These are phyloP conservation scores for Fonsecaea monophora DNA, from an alignment of 2,329 filamentous ascomycete genomes.

Conservation along the genomic window DNA sequence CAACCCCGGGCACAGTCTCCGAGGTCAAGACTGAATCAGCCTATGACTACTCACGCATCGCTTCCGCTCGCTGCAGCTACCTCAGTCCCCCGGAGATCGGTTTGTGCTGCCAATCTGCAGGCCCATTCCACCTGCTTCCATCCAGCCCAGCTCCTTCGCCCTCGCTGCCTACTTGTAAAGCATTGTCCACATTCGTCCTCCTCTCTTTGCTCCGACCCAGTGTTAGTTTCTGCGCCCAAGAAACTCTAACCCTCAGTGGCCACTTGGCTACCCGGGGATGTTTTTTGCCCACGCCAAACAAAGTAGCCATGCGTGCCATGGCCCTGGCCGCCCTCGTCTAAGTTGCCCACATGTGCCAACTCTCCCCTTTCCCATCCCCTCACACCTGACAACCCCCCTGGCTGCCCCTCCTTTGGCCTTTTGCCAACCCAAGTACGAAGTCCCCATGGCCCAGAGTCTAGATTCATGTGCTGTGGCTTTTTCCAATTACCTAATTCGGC, in stretches of 20 bases:
- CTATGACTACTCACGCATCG: neutral
- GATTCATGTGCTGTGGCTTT: slow-evolving; percentile 22
- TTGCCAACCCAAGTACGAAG: slow-evolving; percentile 11
- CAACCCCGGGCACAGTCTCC: slow-evolving; percentile 19
- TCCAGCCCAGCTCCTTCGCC: neutral
- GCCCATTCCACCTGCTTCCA: neutral
- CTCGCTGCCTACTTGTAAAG: slow-evolving; percentile 8
- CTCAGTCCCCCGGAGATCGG: slow-evolving; percentile 15
- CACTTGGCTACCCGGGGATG: neutral
- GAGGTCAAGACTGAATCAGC: slow-evolving; percentile 7
- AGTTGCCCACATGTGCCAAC: neutral
- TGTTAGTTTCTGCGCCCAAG: neutral
- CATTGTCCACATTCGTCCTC: slow-evolving; percentile 25
- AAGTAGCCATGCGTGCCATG: no score
- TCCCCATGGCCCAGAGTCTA: slow-evolving; percentile 5
- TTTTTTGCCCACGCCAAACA: neutral
- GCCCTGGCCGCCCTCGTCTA: neutral
- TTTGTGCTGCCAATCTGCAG: neutral
- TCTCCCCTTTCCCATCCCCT: neutral
- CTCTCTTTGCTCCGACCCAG: neutral
- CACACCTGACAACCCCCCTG: neutral
- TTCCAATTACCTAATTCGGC: slow-evolving; percentile 14
- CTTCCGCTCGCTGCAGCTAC: neutral
- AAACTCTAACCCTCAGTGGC: neutral
- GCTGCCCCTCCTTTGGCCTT: slow-evolving; percentile 7